These are phyloP conservation scores for Boletus sensibilis DNA, from an alignment of 768 basidiomycete species.

Conservation along the genomic window DNA sequence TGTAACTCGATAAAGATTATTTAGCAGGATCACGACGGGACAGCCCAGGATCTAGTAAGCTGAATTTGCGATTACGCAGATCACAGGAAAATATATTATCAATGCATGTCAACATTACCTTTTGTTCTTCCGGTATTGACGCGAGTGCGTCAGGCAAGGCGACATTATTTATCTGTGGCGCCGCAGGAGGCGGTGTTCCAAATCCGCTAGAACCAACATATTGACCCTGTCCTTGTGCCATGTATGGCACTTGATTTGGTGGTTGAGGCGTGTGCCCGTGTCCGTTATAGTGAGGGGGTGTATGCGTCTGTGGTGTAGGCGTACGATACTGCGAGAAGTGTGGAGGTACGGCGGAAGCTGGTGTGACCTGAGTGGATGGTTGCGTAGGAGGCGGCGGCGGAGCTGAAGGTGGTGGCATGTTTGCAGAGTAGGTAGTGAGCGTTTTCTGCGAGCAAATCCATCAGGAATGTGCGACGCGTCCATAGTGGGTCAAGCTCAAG, in stretches of 20 bases:
- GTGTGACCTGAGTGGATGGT: slow-evolving; percentile 24
- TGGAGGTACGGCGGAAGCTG: slow-evolving; percentile 47
- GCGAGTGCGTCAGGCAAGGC: slow-evolving; percentile 53
- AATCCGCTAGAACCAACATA: slow-evolving; percentile 21
- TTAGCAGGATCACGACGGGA: background rate
- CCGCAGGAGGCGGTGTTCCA: slow-evolving; percentile 21
- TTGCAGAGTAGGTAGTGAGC: slow-evolving; percentile 49
- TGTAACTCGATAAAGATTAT: slow-evolving; percentile 1
- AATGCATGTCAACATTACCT: slow-evolving; percentile 40
- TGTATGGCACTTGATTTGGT: slow-evolving; percentile 19
- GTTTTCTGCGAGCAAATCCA: slow-evolving; percentile 48
- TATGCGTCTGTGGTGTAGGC: slow-evolving; percentile 35
- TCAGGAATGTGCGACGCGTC: slow-evolving; percentile 5
- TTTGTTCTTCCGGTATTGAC: slow-evolving; percentile 66
- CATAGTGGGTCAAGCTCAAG: background rate
- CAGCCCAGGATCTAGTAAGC: background rate
- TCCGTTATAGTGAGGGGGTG: slow-evolving; percentile 30
- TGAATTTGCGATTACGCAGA: background rate
- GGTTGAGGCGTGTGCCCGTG: slow-evolving; percentile 30
- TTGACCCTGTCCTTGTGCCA: slow-evolving; percentile 17
- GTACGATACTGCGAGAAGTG: slow-evolving; percentile 38
- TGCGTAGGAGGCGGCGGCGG: slow-evolving; percentile 19
- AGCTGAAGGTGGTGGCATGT: slow-evolving; percentile 16
- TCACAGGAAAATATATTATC: slow-evolving; percentile 2
- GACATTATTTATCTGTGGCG: slow-evolving; percentile 21